Conservation (phyloP, 106 monocot genomes). For the Allium sativum region DNA sequence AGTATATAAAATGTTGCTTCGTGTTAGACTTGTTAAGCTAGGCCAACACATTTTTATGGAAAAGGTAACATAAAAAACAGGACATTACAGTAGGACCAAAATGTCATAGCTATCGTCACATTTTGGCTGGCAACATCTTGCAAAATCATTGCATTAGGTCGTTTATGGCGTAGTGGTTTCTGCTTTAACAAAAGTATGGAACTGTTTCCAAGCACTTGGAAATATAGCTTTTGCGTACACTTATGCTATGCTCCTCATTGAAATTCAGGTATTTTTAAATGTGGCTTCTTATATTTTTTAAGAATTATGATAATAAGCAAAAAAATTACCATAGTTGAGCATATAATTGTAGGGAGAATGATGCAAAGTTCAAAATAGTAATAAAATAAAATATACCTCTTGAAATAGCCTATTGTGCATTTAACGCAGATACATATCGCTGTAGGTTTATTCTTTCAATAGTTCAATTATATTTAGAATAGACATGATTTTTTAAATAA, state of each 20-base stretch:
- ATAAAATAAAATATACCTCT: neutral
- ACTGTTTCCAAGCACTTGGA: constrained; percentile 37
- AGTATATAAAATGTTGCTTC: too few relatives aligned
- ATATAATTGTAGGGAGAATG: neutral
- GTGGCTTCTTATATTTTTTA: neutral
- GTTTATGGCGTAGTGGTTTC: constrained; percentile 3
- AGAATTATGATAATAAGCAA: neutral
- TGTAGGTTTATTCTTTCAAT: neutral
- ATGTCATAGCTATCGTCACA: too few relatives aligned
- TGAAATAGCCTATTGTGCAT: neutral
- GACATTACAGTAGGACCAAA: too few relatives aligned
- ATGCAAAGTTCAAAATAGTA: neutral
- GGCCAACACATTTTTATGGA: too few relatives aligned
- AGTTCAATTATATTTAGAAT: neutral
- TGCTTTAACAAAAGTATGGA: constrained; percentile 23
- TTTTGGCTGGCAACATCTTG: too few relatives aligned
- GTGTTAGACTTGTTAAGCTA: too few relatives aligned
- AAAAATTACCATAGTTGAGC: neutral
- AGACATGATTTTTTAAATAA: neutral
- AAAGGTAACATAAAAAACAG: too few relatives aligned
- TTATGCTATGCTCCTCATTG: constrained; percentile 49
- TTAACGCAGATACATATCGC: neutral
- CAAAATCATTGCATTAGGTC: too few relatives aligned
- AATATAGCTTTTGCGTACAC: constrained; percentile 66
- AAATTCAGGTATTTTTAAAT: constrained; percentile 36